These are phyloP conservation scores for Oxytropis ochrocephala DNA, from an alignment of 306 rosid species.

Conservation along the genomic window DNA sequence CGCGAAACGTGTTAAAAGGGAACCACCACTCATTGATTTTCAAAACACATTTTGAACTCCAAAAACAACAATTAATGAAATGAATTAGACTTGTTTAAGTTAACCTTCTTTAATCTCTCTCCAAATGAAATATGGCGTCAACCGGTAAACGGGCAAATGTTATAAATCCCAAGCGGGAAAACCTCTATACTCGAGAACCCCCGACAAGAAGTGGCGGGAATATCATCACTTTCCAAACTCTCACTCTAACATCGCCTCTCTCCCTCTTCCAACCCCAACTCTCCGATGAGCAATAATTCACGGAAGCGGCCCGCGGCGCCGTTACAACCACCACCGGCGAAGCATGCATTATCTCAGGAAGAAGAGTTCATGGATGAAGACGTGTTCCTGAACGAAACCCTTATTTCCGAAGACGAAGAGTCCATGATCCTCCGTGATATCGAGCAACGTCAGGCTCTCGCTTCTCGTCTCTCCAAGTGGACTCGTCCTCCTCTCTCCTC, in stretches of 20 bases:
- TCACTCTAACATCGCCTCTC: not conserved
- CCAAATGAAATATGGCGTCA: no score
- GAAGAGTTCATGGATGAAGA: slow-evolving; percentile 94
- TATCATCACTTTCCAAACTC: not conserved
- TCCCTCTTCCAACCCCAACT: not conserved
- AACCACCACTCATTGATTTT: no score
- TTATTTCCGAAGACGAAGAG: slow-evolving; percentile 60
- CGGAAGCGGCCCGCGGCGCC: slow-evolving; percentile 58
- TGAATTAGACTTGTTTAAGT: no score
- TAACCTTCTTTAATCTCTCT: no score
- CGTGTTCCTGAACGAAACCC: slow-evolving; percentile 72
- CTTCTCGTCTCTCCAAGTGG: slow-evolving; percentile 71
- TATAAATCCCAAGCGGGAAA: slow-evolving; percentile 24
- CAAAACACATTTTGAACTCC: no score
- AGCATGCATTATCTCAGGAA: slow-evolving; percentile 49
- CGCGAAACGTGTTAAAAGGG: no score
- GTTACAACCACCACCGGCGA: slow-evolving; percentile 38
- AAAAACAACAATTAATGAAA: no score
- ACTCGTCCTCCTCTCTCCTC: slow-evolving; percentile 63
- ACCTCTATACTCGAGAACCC: not conserved
- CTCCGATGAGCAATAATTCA: slow-evolving; percentile 23
- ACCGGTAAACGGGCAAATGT: no score
- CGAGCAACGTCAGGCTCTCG: slow-evolving; percentile 70
- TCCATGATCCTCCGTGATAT: slow-evolving; percentile 75
- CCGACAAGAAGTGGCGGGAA: slow-evolving; percentile 57